Percentiles rank a stretch among this genome's conserved stretches.
Conservation (phyloP, 495 filamentous ascomycete species). For the Aspergillus affinis region DNA sequence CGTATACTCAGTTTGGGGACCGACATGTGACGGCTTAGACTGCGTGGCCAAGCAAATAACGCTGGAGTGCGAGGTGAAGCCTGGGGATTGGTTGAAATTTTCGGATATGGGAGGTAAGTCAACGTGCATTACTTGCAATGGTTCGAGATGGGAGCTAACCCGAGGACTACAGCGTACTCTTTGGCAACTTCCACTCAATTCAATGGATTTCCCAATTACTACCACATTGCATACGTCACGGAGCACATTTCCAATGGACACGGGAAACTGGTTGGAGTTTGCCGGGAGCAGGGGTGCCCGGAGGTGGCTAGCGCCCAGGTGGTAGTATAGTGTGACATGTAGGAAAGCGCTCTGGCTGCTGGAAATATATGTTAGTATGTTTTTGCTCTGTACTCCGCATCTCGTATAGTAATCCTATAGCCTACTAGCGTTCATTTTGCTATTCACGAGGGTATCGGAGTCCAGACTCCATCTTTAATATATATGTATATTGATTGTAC, state of each 20-base stretch:
- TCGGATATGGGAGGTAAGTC: conserved; percentile 32
- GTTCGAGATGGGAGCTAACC: background rate
- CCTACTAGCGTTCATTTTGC: too few relatives aligned
- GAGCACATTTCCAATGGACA: background rate
- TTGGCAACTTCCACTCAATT: conserved; percentile 26
- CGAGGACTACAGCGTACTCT: conserved; percentile 23
- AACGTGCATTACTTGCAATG: background rate
- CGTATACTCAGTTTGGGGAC: conserved; percentile 35
- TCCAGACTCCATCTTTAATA: too few relatives aligned
- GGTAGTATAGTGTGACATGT: too few relatives aligned
- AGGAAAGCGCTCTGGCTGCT: too few relatives aligned
- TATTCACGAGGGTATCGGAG: too few relatives aligned
- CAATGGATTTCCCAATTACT: conserved; percentile 28
- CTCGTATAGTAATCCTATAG: too few relatives aligned
- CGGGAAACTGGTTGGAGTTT: background rate
- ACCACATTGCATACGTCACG: conserved; percentile 5
- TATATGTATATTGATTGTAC: too few relatives aligned
- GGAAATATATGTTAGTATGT: too few relatives aligned
- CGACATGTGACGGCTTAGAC: conserved; percentile 36
- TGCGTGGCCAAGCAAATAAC: conserved; percentile 18
- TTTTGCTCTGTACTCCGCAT: too few relatives aligned
- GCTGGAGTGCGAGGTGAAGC: conserved; percentile 22
- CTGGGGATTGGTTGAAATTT: conserved; percentile 36
- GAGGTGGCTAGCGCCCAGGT: too few relatives aligned
- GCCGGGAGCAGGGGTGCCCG: too few relatives aligned